A percentile compares a stretch with the other conserved stretches of the same genome.
phyloP scores from a whole-genome alignment of 257 asterid species.

The Datura wrightii region DNA sequence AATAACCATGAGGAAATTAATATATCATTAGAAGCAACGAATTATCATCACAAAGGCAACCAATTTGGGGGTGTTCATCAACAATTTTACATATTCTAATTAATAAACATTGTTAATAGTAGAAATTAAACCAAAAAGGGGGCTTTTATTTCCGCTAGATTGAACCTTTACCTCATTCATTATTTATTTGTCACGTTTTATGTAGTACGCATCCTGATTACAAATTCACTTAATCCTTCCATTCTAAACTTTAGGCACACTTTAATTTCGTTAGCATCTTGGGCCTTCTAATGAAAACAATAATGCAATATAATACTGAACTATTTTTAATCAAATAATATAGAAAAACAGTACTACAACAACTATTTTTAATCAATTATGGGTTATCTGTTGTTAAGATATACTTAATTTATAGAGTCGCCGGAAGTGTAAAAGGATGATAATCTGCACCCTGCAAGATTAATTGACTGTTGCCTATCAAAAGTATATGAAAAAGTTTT shows the following conservation, averaged over 20 bases:
- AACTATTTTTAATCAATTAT: background rate
- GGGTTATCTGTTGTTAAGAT: background rate
- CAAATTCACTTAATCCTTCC: too few species aligned
- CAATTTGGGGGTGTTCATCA: background rate
- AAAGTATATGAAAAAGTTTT: background rate
- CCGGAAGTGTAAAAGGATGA: background rate
- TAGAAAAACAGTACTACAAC: too few species aligned
- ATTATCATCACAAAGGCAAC: conserved; percentile 7
- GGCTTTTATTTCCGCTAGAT: too few species aligned
- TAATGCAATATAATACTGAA: too few species aligned
- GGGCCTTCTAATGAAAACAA: too few species aligned
- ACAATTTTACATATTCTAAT: background rate
- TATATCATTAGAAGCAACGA: background rate
- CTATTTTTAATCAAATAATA: too few species aligned
- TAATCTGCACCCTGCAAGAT: background rate
- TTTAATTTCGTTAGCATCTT: too few species aligned
- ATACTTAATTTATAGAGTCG: background rate
- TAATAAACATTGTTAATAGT: background rate
- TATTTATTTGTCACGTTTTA: too few species aligned
- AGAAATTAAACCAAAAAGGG: background rate
- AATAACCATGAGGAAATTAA: background rate
- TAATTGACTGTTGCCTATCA: background rate
- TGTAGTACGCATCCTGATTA: too few species aligned
- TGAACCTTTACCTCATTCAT: too few species aligned
- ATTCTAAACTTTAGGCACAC: too few species aligned